Evolutionary conservation across 305 asterid genomes (phyloP).

Genomic region (Withania somnifera): DNA sequence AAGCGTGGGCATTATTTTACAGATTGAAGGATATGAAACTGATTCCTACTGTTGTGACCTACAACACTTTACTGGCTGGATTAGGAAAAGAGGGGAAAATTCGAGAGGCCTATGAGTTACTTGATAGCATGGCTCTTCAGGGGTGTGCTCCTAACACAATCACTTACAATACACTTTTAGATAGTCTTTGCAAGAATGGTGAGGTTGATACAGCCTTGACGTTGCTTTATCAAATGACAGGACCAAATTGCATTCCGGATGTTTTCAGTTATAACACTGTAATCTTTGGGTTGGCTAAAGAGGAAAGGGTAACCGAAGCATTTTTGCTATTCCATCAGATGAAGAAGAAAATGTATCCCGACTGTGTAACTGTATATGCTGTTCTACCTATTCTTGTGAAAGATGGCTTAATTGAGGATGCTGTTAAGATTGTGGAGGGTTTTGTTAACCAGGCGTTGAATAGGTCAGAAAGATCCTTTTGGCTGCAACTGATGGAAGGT

Average conservation of each 20-base stretch:
- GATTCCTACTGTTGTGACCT: conserved; percentile 79
- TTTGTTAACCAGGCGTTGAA: conserved; percentile 26
- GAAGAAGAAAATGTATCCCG: conserved; percentile 62
- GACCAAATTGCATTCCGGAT: conserved; percentile 57
- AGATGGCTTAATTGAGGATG: conserved; percentile 57
- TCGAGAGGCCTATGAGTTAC: conserved; percentile 53
- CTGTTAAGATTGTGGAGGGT: conserved; percentile 44
- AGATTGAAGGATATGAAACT: conserved; percentile 70
- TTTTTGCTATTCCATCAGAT: conserved; percentile 89
- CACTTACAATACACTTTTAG: conserved; percentile 76
- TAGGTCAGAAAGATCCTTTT: conserved; percentile 31
- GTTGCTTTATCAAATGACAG: conserved; percentile 62
- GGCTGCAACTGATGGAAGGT: conserved; percentile 66
- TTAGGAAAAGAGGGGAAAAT: conserved; percentile 70
- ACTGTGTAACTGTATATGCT: conserved; percentile 52
- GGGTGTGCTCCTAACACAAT: conserved; percentile 80
- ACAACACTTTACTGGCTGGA: conserved; percentile 88
- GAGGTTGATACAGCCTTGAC: conserved; percentile 62
- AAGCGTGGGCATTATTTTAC: conserved; percentile 73
- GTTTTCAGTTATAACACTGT: conserved; percentile 73
- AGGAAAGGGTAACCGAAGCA: conserved; percentile 58
- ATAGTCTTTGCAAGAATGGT: conserved; percentile 75
- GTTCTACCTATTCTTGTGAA: conserved; percentile 70
- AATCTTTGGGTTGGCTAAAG: conserved; percentile 66
- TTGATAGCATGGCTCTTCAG: conserved; percentile 48